These are phyloP conservation scores for Peribolospora baueri DNA, from an alignment of 768 basidiomycete species.

Conservation along the genomic window DNA sequence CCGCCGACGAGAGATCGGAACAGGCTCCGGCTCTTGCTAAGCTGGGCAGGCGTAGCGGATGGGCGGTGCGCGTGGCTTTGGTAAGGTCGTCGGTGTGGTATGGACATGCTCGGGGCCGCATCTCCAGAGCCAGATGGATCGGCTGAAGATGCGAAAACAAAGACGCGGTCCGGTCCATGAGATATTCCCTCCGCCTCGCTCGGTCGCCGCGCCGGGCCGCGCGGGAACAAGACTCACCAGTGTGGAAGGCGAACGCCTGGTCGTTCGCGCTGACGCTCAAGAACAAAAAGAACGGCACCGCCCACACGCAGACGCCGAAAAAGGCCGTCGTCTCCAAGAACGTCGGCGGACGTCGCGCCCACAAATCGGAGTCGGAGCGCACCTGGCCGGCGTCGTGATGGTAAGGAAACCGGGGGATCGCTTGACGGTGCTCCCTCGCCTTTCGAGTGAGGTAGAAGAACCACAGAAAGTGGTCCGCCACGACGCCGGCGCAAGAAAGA, in stretches of 20 bases:
- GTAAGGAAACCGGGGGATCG: not conserved
- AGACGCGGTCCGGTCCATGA: no score
- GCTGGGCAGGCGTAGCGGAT: no score
- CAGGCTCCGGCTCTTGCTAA: no score
- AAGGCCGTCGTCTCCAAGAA: constrained; percentile 29
- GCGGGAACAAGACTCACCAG: no score
- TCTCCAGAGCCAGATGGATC: no score
- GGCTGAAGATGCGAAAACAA: no score
- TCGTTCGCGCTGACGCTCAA: constrained; percentile 90
- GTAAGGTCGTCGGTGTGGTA: no score
- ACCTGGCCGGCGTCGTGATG: not conserved
- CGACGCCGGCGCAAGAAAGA: constrained; percentile 52
- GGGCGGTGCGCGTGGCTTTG: no score
- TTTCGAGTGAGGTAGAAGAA: constrained; percentile 65
- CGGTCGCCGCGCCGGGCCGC: no score
- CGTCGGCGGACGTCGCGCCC: constrained; percentile 1
- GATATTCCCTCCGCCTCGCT: no score
- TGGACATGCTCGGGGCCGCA: no score
- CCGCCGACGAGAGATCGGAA: no score
- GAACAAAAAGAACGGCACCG: constrained; percentile 72
- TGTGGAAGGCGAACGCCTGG: constrained; percentile 36
- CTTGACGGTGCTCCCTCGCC: not conserved
- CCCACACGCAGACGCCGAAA: constrained; percentile 27
- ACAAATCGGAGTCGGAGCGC: not conserved
- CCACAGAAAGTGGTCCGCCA: constrained; percentile 82